These are phyloP conservation scores for Tinospora cordifolia DNA, from an alignment of 164 flowering plant species.

Conservation along the genomic window DNA sequence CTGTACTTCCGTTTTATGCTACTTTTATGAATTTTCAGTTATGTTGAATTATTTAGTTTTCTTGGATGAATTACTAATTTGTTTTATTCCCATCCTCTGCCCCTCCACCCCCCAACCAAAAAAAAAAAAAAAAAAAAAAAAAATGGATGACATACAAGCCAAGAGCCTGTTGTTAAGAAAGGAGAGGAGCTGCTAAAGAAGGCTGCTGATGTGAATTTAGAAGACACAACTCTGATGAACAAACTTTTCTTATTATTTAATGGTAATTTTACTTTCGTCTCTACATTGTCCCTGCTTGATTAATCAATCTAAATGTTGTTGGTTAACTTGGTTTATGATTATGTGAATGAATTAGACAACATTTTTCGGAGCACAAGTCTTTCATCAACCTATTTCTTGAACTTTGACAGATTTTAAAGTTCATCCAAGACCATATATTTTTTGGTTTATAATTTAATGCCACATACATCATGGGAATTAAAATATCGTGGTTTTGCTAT, in stretches of 20 bases:
- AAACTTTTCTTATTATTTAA: conserved; percentile 62
- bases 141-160: conserved; percentile 40
- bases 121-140: no score
- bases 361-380: neutral
- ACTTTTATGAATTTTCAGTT: neutral
- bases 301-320: neutral
- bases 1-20: neutral
- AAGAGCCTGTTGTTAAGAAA: conserved; percentile 71
- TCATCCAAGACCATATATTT: neutral
- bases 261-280: conserved; percentile 38
- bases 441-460: neutral
- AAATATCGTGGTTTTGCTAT: neutral
- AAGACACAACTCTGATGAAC: conserved; percentile 55
- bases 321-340: neutral
- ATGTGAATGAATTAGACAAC: neutral
- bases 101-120: no score
- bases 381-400: neutral
- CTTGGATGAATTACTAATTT: no score
- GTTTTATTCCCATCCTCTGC: no score
- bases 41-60: conserved; percentile 8
- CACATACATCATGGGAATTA: neutral
- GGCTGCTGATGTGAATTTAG: conserved; percentile 64
- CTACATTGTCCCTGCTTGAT: neutral
- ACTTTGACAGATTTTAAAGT: neutral
- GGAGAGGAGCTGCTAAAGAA: conserved; percentile 88